A percentile compares a stretch with the other conserved stretches of the same genome.
phyloP scores from a whole-genome alignment of 805 yeast genomes.

The Cyberlindnera mississippiensis region DNA sequence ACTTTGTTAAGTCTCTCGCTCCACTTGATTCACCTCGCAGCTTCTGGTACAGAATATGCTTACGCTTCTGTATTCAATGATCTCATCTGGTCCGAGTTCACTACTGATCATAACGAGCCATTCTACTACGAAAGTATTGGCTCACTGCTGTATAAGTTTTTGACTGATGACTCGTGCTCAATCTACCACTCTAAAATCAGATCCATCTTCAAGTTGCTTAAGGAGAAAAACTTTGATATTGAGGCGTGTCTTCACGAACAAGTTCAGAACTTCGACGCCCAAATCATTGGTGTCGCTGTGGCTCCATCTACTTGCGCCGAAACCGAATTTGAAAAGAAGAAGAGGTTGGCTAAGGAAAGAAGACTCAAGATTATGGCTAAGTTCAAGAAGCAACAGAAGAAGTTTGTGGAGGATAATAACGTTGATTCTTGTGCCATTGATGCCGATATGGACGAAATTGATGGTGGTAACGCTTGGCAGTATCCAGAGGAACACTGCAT shows the following conservation, averaged over 20 bases:
- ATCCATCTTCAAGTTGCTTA: conserved; percentile 41
- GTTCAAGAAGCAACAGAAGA: conserved; percentile 73
- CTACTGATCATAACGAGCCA: conserved; percentile 36
- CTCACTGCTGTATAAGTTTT: conserved; percentile 36
- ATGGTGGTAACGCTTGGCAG: conserved; percentile 46
- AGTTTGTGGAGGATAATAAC: conserved; percentile 57
- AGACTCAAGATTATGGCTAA: conserved; percentile 71
- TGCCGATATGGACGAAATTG: conserved; percentile 38
- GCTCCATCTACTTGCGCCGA: conserved; percentile 5
- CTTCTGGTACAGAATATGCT: conserved; percentile 34
- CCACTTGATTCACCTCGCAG: conserved; percentile 62
- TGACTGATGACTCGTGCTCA: conserved; percentile 39
- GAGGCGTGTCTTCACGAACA: conserved; percentile 32
- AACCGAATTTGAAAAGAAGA: conserved; percentile 53
- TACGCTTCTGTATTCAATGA: conserved; percentile 29
- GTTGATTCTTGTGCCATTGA: conserved; percentile 27
- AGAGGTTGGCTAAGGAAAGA: conserved; percentile 63
- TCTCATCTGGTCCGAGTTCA: conserved; percentile 33
- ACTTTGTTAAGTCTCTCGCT: conserved; percentile 53
- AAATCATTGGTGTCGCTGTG: conserved; percentile 8
- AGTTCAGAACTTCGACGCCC: conserved; percentile 32
- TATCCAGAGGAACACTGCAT: conserved; percentile 77
- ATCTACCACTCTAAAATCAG: conserved; percentile 52
- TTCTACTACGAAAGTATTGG: conserved; percentile 37
- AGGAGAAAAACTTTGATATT: conserved; percentile 29